Evolutionary conservation across 768 basidiomycete genomes (phyloP).

Genomic region (Phallus indusiatus): DNA sequence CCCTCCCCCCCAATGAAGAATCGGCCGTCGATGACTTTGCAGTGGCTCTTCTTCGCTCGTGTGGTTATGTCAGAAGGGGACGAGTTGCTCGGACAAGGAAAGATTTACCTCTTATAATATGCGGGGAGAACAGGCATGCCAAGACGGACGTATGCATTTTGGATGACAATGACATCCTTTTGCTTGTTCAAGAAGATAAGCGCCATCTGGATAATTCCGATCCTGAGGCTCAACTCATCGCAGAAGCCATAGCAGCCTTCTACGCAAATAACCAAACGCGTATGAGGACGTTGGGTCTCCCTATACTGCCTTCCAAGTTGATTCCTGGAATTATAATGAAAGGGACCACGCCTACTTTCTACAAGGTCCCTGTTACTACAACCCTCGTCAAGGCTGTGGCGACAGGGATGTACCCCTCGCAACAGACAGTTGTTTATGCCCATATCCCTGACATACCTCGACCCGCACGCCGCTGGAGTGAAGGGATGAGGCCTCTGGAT

Average conservation of each 20-base stretch:
- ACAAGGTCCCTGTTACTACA: slow-evolving; percentile 24
- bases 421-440: slow-evolving; percentile 12
- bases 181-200: slow-evolving; percentile 17
- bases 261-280: slow-evolving; percentile 7
- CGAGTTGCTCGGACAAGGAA: slow-evolving; percentile 15
- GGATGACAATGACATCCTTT: slow-evolving; percentile 5
- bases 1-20: neutral
- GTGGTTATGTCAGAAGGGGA: slow-evolving; percentile 19
- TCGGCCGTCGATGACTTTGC: slow-evolving; percentile 24
- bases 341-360: slow-evolving; percentile 27
- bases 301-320: slow-evolving; percentile 11
- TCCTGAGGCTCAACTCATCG: slow-evolving; percentile 14
- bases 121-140: slow-evolving; percentile 18
- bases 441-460: slow-evolving; percentile 12
- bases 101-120: slow-evolving; percentile 21
- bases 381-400: slow-evolving; percentile 11
- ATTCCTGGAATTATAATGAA: slow-evolving; percentile 26
- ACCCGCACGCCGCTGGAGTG: slow-evolving; percentile 11
- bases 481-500: slow-evolving; percentile 16
- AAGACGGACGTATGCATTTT: slow-evolving; percentile 26
- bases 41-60: slow-evolving; percentile 16
- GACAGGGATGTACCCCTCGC: slow-evolving; percentile 12
- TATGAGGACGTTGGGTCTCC: neutral
- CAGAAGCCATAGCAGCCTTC: slow-evolving; percentile 13
- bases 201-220: neutral